Percentiles rank a stretch among this genome's conserved stretches.
phyloP scores from a whole-genome alignment of 73 alveolate genomes.

The Tetrahymena thermophila region DNA sequence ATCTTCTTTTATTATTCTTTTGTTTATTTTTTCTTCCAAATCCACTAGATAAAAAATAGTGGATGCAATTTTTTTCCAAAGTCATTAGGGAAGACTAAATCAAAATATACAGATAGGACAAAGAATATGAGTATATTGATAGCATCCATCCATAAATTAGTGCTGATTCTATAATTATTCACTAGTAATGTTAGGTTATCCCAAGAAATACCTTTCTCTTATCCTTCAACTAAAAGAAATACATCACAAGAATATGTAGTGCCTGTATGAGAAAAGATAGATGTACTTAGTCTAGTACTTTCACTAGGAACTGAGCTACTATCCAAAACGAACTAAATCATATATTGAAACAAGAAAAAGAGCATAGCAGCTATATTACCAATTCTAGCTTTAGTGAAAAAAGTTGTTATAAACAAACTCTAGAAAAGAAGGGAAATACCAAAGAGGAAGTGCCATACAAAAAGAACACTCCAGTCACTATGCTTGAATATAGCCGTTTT shows the following conservation, averaged over 20 bases:
- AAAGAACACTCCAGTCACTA: conserved; percentile 61
- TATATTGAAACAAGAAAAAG: conserved; percentile 61
- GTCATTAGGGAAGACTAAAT: conserved; percentile 64
- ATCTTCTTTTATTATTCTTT: conserved; percentile 37
- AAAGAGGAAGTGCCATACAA: conserved; percentile 60
- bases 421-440: conserved; percentile 61
- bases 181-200: conserved; percentile 29
- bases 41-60: conserved; percentile 41
- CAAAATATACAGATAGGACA: conserved; percentile 52
- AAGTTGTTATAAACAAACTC: conserved; percentile 67
- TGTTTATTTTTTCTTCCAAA: conserved; percentile 2
- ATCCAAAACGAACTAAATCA: conserved; percentile 56
- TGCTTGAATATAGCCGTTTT: conserved; percentile 47
- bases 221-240: conserved; percentile 50
- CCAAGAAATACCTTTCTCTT: conserved; percentile 47
- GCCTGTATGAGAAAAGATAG: conserved; percentile 63
- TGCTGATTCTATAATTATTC: conserved; percentile 42
- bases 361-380: conserved; percentile 71
- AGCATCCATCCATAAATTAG: conserved; percentile 39
- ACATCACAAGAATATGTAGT: conserved; percentile 65
- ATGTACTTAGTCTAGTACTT: conserved; percentile 45
- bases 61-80: conserved; percentile 65
- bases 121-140: conserved; percentile 49
- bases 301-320: conserved; percentile 19
- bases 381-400: conserved; percentile 71